Percentiles rank a stretch among this genome's conserved stretches.
Evolutionary conservation across 257 asterid genomes (phyloP).

Genomic region (Leonotis leonurus): DNA sequence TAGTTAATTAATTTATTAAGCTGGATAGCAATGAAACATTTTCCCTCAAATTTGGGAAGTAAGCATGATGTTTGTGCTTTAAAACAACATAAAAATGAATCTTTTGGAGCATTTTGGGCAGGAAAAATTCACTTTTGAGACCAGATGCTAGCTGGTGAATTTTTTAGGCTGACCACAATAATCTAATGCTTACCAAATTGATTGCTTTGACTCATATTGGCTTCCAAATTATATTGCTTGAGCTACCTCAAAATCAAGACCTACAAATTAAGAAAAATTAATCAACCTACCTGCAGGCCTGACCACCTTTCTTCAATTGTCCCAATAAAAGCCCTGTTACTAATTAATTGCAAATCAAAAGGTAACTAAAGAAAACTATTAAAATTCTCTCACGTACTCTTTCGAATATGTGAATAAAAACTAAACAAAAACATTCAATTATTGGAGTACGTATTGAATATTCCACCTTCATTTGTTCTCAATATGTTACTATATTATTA

Average conservation of each 20-base stretch:
- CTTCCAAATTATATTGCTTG: slow-evolving; percentile 4
- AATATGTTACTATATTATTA: neutral
- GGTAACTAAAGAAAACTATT: neutral
- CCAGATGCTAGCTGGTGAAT: slow-evolving; percentile 27
- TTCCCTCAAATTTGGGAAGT: slow-evolving; percentile 35
- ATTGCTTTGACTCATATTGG: slow-evolving; percentile 28
- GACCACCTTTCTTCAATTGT: no score
- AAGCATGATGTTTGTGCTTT: slow-evolving; percentile 22
- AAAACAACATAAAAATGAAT: slow-evolving; percentile 17
- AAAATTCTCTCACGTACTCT: neutral
- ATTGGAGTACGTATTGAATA: slow-evolving; percentile 7
- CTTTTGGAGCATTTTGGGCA: slow-evolving; percentile 32
- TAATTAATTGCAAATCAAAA: neutral
- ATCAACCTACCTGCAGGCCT: slow-evolving; percentile 13
- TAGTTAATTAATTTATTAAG: neutral
- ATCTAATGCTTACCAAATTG: slow-evolving; percentile 3
- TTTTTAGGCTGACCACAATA: slow-evolving; percentile 11
- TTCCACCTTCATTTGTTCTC: neutral
- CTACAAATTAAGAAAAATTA: neutral
- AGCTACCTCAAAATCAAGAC: slow-evolving; percentile 22
- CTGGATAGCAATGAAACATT: slow-evolving; percentile 28
- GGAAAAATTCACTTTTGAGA: slow-evolving; percentile 27
- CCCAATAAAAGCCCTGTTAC: neutral
- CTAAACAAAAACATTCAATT: slow-evolving; percentile 1
- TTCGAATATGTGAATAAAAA: neutral